Percentiles rank a stretch among this genome's conserved stretches.
These are phyloP conservation scores for Thermoascus crustaceus DNA, from an alignment of 2,329 filamentous ascomycete species.

Conservation along the genomic window DNA sequence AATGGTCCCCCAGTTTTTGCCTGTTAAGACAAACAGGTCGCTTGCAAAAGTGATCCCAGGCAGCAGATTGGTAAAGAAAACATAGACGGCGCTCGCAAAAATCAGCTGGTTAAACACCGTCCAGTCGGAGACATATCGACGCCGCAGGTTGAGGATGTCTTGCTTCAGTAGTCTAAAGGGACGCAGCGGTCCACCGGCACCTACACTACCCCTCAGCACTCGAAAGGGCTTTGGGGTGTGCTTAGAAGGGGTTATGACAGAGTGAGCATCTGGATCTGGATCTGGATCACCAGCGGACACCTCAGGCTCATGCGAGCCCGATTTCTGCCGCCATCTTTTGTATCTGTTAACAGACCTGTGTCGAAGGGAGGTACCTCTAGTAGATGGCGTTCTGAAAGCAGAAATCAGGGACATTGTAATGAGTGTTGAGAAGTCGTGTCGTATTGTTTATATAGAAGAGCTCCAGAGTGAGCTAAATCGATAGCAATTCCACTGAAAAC, in stretches of 20 bases:
- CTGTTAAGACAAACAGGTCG: constrained; percentile 55
- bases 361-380: constrained; percentile 18
- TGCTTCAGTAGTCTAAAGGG: constrained; percentile 48
- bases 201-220: constrained; percentile 23
- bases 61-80: constrained; percentile 60
- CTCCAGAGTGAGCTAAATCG: too few relatives aligned
- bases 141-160: constrained; percentile 40
- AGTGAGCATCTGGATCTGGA: constrained; percentile 23
- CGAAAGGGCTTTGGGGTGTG: constrained; percentile 26
- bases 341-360: constrained; percentile 15
- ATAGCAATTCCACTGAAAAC: neutral
- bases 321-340: constrained; percentile 8
- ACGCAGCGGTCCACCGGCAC: constrained; percentile 36
- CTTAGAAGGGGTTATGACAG: constrained; percentile 30
- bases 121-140: constrained; percentile 48
- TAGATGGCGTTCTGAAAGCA: constrained; percentile 27
- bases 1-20: constrained; percentile 57
- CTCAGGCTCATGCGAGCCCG: constrained; percentile 11
- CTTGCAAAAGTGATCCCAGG: constrained; percentile 61
- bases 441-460: too few relatives aligned
- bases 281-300: constrained; percentile 11
- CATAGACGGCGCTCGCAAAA: constrained; percentile 55
- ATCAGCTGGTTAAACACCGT: constrained; percentile 55
- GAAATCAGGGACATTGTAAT: constrained; percentile 25
- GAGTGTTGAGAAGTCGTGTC: neutral